These are phyloP conservation scores for Dittrichia graveolens DNA, from an alignment of 129 eudicot genomes.

Conservation along the genomic window DNA sequence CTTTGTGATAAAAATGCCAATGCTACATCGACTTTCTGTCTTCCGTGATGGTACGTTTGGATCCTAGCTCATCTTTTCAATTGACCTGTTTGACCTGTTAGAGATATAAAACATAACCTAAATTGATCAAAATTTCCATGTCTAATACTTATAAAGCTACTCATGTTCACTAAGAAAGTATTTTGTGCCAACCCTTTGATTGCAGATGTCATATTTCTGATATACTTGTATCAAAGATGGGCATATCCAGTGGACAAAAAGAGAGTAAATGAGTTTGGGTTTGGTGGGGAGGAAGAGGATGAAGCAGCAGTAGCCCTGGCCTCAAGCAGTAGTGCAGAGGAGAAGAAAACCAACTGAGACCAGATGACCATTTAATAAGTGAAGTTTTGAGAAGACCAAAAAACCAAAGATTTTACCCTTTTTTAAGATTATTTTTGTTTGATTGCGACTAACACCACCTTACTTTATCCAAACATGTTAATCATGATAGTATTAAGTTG, in stretches of 20 bases:
- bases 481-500: slow-evolving; percentile 27
- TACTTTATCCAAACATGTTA: slow-evolving; percentile 17
- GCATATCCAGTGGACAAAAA: slow-evolving; percentile 87
- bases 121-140: background rate
- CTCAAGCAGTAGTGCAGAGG: slow-evolving; percentile 41
- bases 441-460: slow-evolving; percentile 11
- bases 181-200: background rate
- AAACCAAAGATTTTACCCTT: slow-evolving; percentile 28
- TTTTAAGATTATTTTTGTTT: slow-evolving; percentile 24
- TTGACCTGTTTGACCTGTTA: background rate
- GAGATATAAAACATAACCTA: background rate
- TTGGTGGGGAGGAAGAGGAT: slow-evolving; percentile 80
- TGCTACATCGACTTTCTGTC: slow-evolving; percentile 91
- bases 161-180: slow-evolving; percentile 10
- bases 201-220: slow-evolving; percentile 91
- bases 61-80: too few relatives aligned
- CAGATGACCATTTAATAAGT: slow-evolving; percentile 27
- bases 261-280: slow-evolving; percentile 94
- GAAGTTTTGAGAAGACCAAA: slow-evolving; percentile 32
- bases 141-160: too few relatives aligned
- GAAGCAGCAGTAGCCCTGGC: slow-evolving; percentile 34
- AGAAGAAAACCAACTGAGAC: slow-evolving; percentile 81
- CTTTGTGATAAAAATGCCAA: slow-evolving; percentile 95
- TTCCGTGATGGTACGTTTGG: slow-evolving; percentile 92
- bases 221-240: slow-evolving; percentile 91